Percentiles rank a stretch among this genome's conserved stretches.
Evolutionary conservation across 2,329 filamentous ascomycete genomes (phyloP).

Genomic region (Septoria petroselini): DNA sequence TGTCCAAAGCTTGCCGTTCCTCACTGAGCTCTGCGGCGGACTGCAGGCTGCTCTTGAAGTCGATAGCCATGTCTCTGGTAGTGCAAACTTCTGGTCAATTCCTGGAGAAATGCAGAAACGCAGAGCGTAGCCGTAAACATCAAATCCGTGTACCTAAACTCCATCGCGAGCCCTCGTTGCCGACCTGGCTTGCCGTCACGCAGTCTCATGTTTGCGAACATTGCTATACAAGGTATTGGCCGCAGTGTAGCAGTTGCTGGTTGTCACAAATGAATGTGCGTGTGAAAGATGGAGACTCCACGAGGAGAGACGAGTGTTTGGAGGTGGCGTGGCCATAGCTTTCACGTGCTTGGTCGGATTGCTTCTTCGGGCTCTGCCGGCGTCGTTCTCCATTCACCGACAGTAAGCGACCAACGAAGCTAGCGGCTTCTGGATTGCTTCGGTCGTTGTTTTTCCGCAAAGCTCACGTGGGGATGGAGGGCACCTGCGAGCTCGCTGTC

Average conservation of each 20-base stretch:
- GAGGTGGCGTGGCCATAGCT: slow-evolving; percentile 1
- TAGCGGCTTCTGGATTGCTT: neutral
- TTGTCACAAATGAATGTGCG: slow-evolving; percentile 1
- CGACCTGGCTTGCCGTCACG: slow-evolving; percentile 1
- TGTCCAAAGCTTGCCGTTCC: slow-evolving; percentile 11
- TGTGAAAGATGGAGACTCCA: slow-evolving; percentile 10
- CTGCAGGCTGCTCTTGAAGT: slow-evolving; percentile 3
- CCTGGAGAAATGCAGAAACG: neutral
- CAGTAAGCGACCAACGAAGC: slow-evolving; percentile 16
- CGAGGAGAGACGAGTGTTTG: slow-evolving; percentile 11
- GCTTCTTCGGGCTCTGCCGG: slow-evolving; percentile 3
- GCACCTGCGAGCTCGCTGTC: slow-evolving; percentile 13
- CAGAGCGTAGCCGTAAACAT: neutral
- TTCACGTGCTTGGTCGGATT: too few relatives aligned
- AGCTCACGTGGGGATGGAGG: slow-evolving; percentile 5
- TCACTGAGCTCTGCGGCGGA: slow-evolving; percentile 11
- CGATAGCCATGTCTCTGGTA: slow-evolving; percentile 3
- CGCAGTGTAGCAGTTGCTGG: neutral
- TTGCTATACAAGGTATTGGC: neutral
- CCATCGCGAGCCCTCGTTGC: slow-evolving; percentile 8
- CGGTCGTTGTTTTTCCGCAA: slow-evolving; percentile 9
- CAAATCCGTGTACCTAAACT: neutral
- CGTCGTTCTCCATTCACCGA: slow-evolving; percentile 7
- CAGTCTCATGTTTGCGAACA: neutral
- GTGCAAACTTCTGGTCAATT: neutral